These are phyloP conservation scores for Penicillium sp. DNA, from an alignment of 2,329 filamentous ascomycete species.

Conservation along the genomic window DNA sequence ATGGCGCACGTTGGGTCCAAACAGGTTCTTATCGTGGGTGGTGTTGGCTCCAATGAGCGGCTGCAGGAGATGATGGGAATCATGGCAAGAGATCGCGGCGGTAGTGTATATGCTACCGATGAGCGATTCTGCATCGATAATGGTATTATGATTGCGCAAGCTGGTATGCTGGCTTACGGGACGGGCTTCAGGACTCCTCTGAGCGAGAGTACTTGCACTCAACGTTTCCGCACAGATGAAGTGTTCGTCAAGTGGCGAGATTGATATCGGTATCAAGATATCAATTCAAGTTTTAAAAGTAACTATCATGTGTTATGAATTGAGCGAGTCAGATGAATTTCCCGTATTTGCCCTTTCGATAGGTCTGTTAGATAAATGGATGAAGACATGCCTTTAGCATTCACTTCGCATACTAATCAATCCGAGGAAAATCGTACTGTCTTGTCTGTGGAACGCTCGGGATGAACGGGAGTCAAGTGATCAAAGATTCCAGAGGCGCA, in stretches of 20 bases:
- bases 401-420: too few relatives aligned
- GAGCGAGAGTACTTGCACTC: slow-evolving; percentile 81
- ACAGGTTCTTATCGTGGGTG: slow-evolving; percentile 92
- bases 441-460: too few relatives aligned
- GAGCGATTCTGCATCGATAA: slow-evolving; percentile 99
- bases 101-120: slow-evolving; percentile 90
- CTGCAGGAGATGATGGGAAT: slow-evolving; percentile 98
- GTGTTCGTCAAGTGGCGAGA: slow-evolving; percentile 77
- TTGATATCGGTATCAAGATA: slow-evolving; percentile 27
- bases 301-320: slow-evolving; percentile 24
- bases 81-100: slow-evolving; percentile 87
- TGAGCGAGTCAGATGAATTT: slow-evolving; percentile 1
- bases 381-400: not conserved
- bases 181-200: slow-evolving; percentile 77
- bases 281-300: not conserved
- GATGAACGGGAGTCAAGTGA: too few relatives aligned
- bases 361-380: not conserved
- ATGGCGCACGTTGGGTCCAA: slow-evolving; percentile 95
- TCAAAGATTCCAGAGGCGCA: too few relatives aligned
- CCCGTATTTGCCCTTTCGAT: not conserved
- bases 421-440: too few relatives aligned
- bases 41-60: slow-evolving; percentile 91
- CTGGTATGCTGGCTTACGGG: slow-evolving; percentile 80
- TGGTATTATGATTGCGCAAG: slow-evolving; percentile 99
- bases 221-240: slow-evolving; percentile 80